Base-by-base conservation (phyloP, 78 protist species). In the Cyanophora paradoxa region DNA sequence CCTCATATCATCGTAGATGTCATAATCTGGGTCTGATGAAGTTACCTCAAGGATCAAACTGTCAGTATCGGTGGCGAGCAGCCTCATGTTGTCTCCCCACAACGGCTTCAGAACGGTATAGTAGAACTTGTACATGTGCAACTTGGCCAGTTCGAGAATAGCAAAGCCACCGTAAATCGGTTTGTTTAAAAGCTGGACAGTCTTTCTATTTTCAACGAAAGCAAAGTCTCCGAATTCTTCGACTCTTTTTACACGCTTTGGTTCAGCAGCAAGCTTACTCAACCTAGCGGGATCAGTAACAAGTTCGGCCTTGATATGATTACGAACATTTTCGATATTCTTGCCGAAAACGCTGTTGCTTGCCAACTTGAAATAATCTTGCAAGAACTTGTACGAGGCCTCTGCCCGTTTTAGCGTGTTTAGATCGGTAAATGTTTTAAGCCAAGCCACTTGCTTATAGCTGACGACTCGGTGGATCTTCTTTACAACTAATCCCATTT, bases 11-110 rank as follows among this genome's bases (percentile, higher is more conserved):
- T 63, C 33, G 13, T 63, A 63, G 10, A 63, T n/a, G n/a, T n/a
- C n/a, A n/a, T n/a, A n/a, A n/a, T n/a, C n/a, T n/a, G n/a, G 28
- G 48, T 63, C 69, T 63, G 33, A 41, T 39, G 69, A 37, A 4
- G 33, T 19, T 8, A 63, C n/a, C 2, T 10, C n/a, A 20, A 37
- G 39, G 24, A 5, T 1, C 2, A 63, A 63, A 40, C 48, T 63
- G 26, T 63, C 69, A 40, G 69, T 63, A 39, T 63, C 69, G 10
- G 41, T 63, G 20, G 13, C 13, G 10, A 11, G 36, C 10, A 59
- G 36, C 13, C 19, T 59, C 3, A n/a, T 10, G 4, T 63, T 63
- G 11, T 63, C 30, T 17, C 69, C 69, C 33, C 39, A 63, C 20
- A 37, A 37, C 11, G 30, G 30, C 28, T 63, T 63, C 69, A 63